phyloP scores from a whole-genome alignment of 768 basidiomycete species.

The Xerocomellus chrysenteron region DNA sequence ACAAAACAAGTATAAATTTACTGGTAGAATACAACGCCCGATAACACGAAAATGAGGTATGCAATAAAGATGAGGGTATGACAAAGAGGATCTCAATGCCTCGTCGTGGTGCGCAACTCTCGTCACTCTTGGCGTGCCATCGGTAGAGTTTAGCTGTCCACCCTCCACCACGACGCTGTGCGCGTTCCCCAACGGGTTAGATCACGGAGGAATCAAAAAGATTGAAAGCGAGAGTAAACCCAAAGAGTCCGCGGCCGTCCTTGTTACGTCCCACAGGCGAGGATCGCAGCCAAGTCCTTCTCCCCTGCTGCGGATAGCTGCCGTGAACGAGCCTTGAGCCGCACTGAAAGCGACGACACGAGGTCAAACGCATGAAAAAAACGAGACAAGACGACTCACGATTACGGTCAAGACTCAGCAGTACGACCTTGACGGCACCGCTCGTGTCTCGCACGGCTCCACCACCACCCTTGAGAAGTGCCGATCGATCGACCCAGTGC shows the following conservation, averaged over 20 bases:
- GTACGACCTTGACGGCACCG: slow-evolving; percentile 74
- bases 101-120: slow-evolving; percentile 6
- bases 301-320: slow-evolving; percentile 85
- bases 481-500: slow-evolving; percentile 86
- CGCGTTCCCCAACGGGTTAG: slow-evolving; percentile 3
- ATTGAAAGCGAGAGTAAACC: neutral
- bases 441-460: slow-evolving; percentile 38
- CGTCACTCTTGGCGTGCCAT: slow-evolving; percentile 30
- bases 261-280: slow-evolving; percentile 40
- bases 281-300: slow-evolving; percentile 74
- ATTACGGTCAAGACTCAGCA: slow-evolving; percentile 92
- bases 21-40: slow-evolving; percentile 5
- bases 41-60: slow-evolving; percentile 18
- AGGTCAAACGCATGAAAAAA: slow-evolving; percentile 12
- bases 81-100: neutral
- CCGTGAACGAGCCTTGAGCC: slow-evolving; percentile 85
- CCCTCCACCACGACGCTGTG: slow-evolving; percentile 3
- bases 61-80: slow-evolving; percentile 26
- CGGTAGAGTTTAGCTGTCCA: slow-evolving; percentile 11
- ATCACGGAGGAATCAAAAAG: slow-evolving; percentile 2
- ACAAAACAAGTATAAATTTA: neutral
- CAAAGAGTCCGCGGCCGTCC: neutral
- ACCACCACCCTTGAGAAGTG: slow-evolving; percentile 49
- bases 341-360: slow-evolving; percentile 51
- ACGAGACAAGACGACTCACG: slow-evolving; percentile 47